Evolutionary conservation across 2,329 filamentous ascomycete species (phyloP).

Genomic region (Fusarium falciforme): DNA sequence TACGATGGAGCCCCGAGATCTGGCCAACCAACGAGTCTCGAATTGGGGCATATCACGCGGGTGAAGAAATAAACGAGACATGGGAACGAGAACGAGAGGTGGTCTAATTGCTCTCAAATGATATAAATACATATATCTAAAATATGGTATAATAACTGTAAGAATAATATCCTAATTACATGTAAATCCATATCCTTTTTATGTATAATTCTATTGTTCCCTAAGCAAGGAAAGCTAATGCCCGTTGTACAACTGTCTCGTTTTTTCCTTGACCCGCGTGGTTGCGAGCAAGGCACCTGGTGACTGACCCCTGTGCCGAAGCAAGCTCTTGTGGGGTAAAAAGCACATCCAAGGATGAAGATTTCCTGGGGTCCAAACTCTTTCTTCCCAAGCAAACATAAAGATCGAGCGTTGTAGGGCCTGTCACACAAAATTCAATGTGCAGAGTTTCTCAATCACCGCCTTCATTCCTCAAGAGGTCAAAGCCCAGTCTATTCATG

Average conservation of each 20-base stretch:
- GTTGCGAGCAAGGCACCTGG: background rate
- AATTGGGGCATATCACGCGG: conserved; percentile 9
- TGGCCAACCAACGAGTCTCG: conserved; percentile 31
- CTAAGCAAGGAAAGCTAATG: background rate
- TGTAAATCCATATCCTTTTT: background rate
- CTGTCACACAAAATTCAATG: background rate
- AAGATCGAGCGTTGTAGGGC: background rate
- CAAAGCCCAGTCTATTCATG: background rate
- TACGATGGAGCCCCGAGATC: conserved; percentile 23
- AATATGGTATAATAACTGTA: background rate
- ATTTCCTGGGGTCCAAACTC: background rate
- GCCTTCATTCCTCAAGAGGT: background rate
- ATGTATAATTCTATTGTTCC: background rate
- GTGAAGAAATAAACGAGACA: background rate
- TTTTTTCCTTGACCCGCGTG: background rate
- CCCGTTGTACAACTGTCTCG: background rate
- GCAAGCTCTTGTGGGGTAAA: conserved; percentile 1
- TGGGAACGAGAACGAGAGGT: background rate
- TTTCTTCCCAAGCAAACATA: background rate
- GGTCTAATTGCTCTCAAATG: background rate
- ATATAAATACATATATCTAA: background rate
- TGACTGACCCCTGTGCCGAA: background rate
- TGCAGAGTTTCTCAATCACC: background rate
- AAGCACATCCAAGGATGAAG: background rate
- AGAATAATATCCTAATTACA: background rate